A percentile compares a stretch with the other conserved stretches of the same genome.
These are phyloP conservation scores for Chloranthus sessilifolius DNA, from an alignment of 164 flowering plant species.

Conservation along the genomic window DNA sequence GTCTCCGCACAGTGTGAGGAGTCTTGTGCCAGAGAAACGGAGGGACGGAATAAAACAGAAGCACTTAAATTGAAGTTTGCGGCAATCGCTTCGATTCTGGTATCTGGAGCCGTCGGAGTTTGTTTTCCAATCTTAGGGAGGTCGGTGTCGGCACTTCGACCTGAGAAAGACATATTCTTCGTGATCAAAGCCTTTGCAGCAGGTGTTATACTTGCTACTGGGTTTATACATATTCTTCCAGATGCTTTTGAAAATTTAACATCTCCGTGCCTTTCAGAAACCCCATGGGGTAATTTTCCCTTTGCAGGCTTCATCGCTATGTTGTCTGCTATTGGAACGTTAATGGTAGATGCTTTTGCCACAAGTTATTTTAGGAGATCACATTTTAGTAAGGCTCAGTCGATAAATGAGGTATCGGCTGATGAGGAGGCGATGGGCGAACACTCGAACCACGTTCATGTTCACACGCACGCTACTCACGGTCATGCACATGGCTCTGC, in stretches of 20 bases:
- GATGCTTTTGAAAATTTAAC: constrained; percentile 28
- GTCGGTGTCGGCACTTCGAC: constrained; percentile 13
- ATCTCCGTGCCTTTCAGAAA: constrained; percentile 25
- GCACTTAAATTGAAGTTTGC: constrained; percentile 20
- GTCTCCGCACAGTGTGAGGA: constrained; percentile 5
- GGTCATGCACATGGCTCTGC: constrained; percentile 34
- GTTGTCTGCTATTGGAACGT: constrained; percentile 26
- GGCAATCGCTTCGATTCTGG: constrained; percentile 23
- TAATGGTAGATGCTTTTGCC: constrained; percentile 30
- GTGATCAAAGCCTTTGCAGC: constrained; percentile 38
- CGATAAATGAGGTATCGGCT: not conserved
- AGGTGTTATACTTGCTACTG: constrained; percentile 39
- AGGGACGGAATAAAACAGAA: constrained; percentile 7
- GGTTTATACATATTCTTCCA: constrained; percentile 38
- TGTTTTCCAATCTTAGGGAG: constrained; percentile 25
- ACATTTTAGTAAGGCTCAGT: constrained; percentile 10
- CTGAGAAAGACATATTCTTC: constrained; percentile 27
- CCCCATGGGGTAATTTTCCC: constrained; percentile 36
- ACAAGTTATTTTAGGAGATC: constrained; percentile 12
- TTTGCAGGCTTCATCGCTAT: constrained; percentile 43
- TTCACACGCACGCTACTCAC: constrained; percentile 28
- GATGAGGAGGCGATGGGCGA: constrained; percentile 16
- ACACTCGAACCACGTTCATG: constrained; percentile 19
- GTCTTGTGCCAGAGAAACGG: constrained; percentile 7
- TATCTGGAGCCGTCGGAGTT: constrained; percentile 21